Base-by-base conservation (phyloP, 1,139 yeast species). In the Yamadazyma epiphylla region DNA sequence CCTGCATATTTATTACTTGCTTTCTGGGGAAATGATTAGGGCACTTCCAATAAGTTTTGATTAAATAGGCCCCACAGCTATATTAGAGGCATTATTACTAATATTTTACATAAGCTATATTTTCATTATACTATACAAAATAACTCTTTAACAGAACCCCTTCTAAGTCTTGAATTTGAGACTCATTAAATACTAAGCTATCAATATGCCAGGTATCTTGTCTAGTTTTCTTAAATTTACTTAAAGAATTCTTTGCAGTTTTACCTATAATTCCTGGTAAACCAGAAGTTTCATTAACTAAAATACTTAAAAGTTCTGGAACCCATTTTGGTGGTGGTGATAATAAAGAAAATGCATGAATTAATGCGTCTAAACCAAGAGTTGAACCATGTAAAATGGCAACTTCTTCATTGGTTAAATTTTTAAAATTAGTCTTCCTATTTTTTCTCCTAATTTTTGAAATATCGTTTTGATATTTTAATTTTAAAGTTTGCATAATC, bases 141-240 rank as follows among this genome's bases (percentile, higher is more conserved):
- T 94, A 94, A 53, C 94, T 86, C 55, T 86, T 84, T 84, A 95
- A 83, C 25, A 89, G 62, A 3, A 91, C 96, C 25, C 98, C 98
- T 54, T 91, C 97, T 33, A 94, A 64, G 53, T 88, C 96, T 48
- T 88, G 94, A 30, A 88, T 66, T 55, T 91, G 95, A 10, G 81
- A 86, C 30, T 73, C 77, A 5, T 80, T 76, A 54, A 94, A 94
- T 5, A 77, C 78, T 45, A 70, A 70, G 37, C 85, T 74, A 53
- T 94, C 98, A 40, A 87, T 74, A 45, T 85, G 95, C 99, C 99
- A 94, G 0, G 96, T 87, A 50, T 94, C 98, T 36, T 89, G 95
- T 44, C 98, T 75, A 5, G 87, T 81, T 61, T 88, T 89, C 54
- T 89, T 91, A 60, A 91, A 94, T 40, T 79, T 82, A 36, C 95